Percentiles rank a stretch among this genome's conserved stretches.
These are phyloP conservation scores for Talaromyces piceae DNA, from an alignment of 2,329 filamentous ascomycete species.

Conservation along the genomic window DNA sequence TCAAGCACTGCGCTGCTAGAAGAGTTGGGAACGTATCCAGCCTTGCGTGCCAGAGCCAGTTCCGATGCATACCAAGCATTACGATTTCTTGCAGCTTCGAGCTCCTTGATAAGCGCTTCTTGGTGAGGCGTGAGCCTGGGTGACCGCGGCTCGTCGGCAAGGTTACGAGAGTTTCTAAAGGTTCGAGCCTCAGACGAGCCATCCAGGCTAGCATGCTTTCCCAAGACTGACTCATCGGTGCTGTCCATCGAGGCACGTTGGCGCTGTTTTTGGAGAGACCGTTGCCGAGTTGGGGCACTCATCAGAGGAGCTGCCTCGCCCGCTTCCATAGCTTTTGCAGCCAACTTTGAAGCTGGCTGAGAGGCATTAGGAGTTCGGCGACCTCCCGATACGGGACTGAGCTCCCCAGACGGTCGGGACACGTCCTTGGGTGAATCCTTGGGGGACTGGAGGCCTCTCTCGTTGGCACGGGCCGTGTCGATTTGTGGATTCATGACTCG, in stretches of 20 bases:
- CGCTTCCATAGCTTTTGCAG: slow-evolving; percentile 41
- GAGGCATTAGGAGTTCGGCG: slow-evolving; percentile 51
- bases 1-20: slow-evolving; percentile 68
- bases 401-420: slow-evolving; percentile 34
- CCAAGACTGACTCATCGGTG: slow-evolving; percentile 50
- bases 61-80: slow-evolving; percentile 98
- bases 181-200: slow-evolving; percentile 31
- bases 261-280: slow-evolving; percentile 50
- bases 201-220: slow-evolving; percentile 33
- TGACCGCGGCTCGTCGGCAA: slow-evolving; percentile 38
- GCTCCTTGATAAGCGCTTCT: slow-evolving; percentile 70
- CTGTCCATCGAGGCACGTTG: slow-evolving; percentile 63
- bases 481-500: slow-evolving; percentile 38
- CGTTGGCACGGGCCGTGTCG: slow-evolving; percentile 38
- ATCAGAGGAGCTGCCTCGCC: slow-evolving; percentile 40
- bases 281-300: slow-evolving; percentile 37
- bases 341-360: slow-evolving; percentile 38
- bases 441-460: slow-evolving; percentile 42
- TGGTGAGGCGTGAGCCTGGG: slow-evolving; percentile 40
- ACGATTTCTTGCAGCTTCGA: slow-evolving; percentile 73
- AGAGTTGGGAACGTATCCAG: slow-evolving; percentile 71
- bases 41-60: slow-evolving; percentile 80
- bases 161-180: slow-evolving; percentile 34
- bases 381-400: slow-evolving; percentile 49
- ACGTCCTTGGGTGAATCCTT: slow-evolving; percentile 35